phyloP scores from a whole-genome alignment of 441 rosid species.

The Lepidium campestre region DNA sequence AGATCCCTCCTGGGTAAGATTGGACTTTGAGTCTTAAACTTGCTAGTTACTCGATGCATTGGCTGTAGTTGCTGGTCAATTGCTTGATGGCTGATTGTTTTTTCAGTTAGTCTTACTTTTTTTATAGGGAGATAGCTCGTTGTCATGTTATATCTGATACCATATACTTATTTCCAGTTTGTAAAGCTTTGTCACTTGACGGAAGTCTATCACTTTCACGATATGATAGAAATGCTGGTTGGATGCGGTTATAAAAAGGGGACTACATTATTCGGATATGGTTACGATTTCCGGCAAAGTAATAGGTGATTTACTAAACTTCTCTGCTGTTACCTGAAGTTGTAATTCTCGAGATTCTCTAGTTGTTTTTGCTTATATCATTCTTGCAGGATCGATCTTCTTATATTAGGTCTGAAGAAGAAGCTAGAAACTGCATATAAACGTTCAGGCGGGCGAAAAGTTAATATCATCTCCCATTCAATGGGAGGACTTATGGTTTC shows the following conservation, averaged over 20 bases:
- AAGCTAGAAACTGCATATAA: conserved; percentile 72
- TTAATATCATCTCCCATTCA: conserved; percentile 74
- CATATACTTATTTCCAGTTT: conserved; percentile 38
- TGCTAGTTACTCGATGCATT: background rate
- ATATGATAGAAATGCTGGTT: conserved; percentile 78
- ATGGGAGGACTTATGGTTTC: conserved; percentile 85
- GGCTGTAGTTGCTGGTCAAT: background rate
- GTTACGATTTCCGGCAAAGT: conserved; percentile 93
- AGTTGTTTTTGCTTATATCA: conserved; percentile 7
- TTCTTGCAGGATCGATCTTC: conserved; percentile 55
- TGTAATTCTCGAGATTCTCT: conserved; percentile 5
- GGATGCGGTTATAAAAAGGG: conserved; percentile 82
- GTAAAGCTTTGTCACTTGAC: conserved; percentile 51
- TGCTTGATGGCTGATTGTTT: background rate
- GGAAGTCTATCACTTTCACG: conserved; percentile 78
- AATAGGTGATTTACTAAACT: conserved; percentile 45
- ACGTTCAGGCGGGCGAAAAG: conserved; percentile 67
- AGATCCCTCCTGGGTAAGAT: conserved; percentile 72
- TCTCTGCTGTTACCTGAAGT: background rate
- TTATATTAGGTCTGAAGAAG: conserved; percentile 53
- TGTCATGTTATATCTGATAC: conserved; percentile 50
- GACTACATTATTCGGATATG: conserved; percentile 79
- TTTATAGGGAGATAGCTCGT: conserved; percentile 44
- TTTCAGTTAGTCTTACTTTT: background rate
- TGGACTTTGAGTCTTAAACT: background rate